Conservation (phyloP, 2,329 filamentous ascomycete species). For the Diaporthe longicolla region DNA sequence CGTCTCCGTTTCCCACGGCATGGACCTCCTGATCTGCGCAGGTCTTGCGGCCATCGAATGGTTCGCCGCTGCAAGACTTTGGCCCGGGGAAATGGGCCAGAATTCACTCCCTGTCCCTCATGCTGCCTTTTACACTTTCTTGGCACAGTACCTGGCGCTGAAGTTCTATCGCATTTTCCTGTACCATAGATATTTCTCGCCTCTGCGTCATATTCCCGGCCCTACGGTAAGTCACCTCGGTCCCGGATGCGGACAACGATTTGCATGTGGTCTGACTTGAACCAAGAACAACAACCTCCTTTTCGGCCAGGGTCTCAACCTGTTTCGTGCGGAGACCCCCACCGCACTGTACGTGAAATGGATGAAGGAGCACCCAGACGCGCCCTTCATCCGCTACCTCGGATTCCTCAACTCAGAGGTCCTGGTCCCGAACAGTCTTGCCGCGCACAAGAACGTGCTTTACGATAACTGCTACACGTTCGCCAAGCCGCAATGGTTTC, state of each 20-base stretch:
- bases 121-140: background rate
- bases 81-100: background rate
- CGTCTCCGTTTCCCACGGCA: background rate
- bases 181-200: constrained; percentile 25
- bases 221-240: constrained; percentile 5
- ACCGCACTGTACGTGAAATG: constrained; percentile 50
- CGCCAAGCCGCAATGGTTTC: constrained; percentile 53
- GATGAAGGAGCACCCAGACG: constrained; percentile 52
- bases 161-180: constrained; percentile 33
- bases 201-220: constrained; percentile 30
- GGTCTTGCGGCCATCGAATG: background rate
- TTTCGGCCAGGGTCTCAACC: constrained; percentile 57
- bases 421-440: constrained; percentile 55
- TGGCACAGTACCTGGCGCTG: constrained; percentile 25
- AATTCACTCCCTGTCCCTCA: background rate
- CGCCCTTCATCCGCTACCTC: constrained; percentile 56
- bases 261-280: background rate
- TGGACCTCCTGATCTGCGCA: constrained; percentile 6
- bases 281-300: constrained; percentile 55
- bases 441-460: constrained; percentile 55
- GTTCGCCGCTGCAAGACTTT: background rate
- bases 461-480: constrained; percentile 57
- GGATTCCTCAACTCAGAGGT: constrained; percentile 54
- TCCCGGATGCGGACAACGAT: background rate
- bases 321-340: constrained; percentile 49